Conservation (phyloP, 2,329 filamentous ascomycete species). For the Apiospora kogelbergensis region DNA sequence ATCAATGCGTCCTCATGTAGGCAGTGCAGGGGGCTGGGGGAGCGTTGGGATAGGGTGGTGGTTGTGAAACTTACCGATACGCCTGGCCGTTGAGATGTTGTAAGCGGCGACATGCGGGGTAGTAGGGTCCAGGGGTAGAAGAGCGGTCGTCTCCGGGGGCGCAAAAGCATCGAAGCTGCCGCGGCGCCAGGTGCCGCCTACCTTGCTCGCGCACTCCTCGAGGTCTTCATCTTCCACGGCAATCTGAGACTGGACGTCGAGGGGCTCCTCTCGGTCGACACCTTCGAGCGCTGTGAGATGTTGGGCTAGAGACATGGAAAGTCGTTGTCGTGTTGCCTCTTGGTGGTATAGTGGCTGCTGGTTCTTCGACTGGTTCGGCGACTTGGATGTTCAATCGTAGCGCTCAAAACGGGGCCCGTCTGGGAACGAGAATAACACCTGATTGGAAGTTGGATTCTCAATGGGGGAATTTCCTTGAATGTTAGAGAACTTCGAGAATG, state of each 20-base stretch:
- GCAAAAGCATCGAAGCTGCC: constrained; percentile 30
- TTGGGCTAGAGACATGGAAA: constrained; percentile 42
- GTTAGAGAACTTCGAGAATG: background rate
- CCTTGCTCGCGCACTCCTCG: constrained; percentile 17
- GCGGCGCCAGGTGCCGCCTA: constrained; percentile 24
- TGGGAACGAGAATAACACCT: background rate
- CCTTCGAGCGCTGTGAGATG: constrained; percentile 42
- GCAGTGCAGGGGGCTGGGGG: background rate
- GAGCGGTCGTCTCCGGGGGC: constrained; percentile 27
- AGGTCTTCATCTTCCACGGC: constrained; percentile 11
- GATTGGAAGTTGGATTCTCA: constrained; percentile 8
- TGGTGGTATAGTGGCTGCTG: background rate
- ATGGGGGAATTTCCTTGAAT: constrained; percentile 6
- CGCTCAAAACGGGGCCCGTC: background rate
- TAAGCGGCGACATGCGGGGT: constrained; percentile 32
- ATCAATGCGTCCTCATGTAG: background rate
- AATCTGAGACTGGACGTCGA: constrained; percentile 14
- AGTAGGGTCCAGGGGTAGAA: constrained; percentile 23
- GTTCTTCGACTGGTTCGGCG: background rate
- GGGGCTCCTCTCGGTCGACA: constrained; percentile 37
- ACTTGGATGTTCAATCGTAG: background rate
- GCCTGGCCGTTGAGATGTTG: constrained; percentile 27
- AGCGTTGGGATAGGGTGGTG: background rate
- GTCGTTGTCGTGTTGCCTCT: background rate
- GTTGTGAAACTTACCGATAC: constrained; percentile 26